Conservation (phyloP, 345 rosid species). For the Adansonia digitata region DNA sequence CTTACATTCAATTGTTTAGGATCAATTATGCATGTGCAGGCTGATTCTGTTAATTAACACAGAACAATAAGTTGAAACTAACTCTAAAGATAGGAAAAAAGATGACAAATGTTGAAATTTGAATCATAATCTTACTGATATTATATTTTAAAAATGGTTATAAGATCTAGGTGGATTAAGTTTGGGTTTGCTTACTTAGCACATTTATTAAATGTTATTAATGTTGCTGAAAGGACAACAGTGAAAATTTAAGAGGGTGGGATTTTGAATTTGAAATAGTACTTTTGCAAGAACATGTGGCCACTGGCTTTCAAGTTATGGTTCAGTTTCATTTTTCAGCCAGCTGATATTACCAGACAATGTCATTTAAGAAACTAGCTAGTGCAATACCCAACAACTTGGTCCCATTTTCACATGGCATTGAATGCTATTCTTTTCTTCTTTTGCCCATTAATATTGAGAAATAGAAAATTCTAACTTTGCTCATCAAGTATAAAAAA, state of each 20-base stretch:
- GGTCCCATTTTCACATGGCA: slow-evolving; percentile 1
- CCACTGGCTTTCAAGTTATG: not conserved
- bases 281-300: not conserved
- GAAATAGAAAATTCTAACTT: no score
- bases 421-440: not conserved
- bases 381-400: not conserved
- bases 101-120: not conserved
- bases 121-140: not conserved
- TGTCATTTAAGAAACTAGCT: not conserved
- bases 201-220: not conserved
- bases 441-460: no score
- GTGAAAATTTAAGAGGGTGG: not conserved
- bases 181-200: no score
- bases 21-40: not conserved
- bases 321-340: not conserved
- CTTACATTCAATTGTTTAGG: not conserved
- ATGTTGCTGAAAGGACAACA: not conserved
- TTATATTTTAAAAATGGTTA: no score
- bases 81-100: no score
- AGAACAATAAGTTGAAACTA: no score
- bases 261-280: not conserved
- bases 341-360: not conserved
- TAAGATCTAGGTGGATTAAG: no score
- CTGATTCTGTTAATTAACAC: not conserved
- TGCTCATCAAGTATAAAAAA: no score